Evolutionary conservation across 2,329 filamentous ascomycete genomes (phyloP).

Genomic region (Aspergillus sp.): DNA sequence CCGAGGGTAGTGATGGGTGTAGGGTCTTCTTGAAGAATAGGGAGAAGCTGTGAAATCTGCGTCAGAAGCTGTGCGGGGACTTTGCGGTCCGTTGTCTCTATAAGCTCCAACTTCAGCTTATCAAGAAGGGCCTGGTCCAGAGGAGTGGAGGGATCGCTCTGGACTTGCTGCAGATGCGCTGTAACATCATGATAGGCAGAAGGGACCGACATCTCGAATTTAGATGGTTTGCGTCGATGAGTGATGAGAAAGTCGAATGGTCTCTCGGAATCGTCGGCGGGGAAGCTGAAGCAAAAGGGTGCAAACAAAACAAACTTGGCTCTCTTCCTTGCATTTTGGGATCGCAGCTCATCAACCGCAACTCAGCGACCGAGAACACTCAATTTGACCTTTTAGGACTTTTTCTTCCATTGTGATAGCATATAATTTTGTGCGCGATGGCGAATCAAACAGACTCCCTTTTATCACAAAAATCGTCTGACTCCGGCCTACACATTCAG

Average conservation of each 20-base stretch:
- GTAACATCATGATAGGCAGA: conserved; percentile 41
- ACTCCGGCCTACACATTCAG: conserved; percentile 77
- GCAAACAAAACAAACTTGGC: conserved; percentile 40
- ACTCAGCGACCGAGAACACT: background rate
- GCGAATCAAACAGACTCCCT: conserved; percentile 59
- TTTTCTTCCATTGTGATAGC: background rate
- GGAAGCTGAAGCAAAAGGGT: conserved; percentile 30
- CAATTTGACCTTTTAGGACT: background rate
- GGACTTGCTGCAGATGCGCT: conserved; percentile 51
- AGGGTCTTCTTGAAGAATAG: conserved; percentile 62
- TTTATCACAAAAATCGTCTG: conserved; percentile 69
- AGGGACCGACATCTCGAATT: conserved; percentile 38
- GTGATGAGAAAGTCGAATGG: conserved; percentile 1
- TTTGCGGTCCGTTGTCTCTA: conserved; percentile 38
- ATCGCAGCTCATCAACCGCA: conserved; percentile 1
- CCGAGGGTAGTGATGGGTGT: conserved; percentile 59
- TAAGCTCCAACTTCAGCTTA: conserved; percentile 52
- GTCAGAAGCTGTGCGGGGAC: conserved; percentile 47
- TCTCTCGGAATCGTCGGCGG: conserved; percentile 15
- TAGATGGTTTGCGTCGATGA: background rate
- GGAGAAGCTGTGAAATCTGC: conserved; percentile 56
- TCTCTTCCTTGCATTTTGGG: conserved; percentile 19
- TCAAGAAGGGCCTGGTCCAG: conserved; percentile 57
- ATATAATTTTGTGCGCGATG: conserved; percentile 46
- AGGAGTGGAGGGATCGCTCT: conserved; percentile 48